phyloP scores from a whole-genome alignment of 192 early-diverging fungal species.

The Coemansia sp. region DNA sequence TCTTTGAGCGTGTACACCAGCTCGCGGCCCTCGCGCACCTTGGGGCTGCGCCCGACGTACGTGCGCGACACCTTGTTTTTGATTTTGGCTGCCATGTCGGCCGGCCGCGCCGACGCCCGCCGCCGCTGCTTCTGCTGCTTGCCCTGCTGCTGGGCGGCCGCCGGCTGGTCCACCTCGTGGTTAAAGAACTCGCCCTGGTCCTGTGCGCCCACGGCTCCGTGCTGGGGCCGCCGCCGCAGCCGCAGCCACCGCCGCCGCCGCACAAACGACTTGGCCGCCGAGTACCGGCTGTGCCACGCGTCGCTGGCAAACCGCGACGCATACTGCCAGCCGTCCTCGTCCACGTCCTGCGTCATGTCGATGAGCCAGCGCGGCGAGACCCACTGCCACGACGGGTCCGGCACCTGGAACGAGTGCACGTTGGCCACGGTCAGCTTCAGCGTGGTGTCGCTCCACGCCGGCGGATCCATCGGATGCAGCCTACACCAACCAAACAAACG shows the following conservation, averaged over 20 bases:
- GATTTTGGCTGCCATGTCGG: constrained; percentile 26
- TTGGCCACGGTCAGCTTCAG: constrained; percentile 47
- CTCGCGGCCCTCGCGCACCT: constrained; percentile 13
- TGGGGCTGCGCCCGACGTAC: constrained; percentile 25
- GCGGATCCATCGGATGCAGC: constrained; percentile 50
- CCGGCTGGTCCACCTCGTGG: not conserved
- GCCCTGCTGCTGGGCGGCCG: not conserved
- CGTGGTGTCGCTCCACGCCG: constrained; percentile 47
- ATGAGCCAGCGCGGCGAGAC: constrained; percentile 53
- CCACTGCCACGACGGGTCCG: constrained; percentile 53
- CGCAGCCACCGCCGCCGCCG: constrained; percentile 18
- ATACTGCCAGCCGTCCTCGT: constrained; percentile 56
- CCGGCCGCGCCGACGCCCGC: not conserved
- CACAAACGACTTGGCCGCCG: constrained; percentile 26
- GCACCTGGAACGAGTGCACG: constrained; percentile 53
- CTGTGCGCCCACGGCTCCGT: not conserved
- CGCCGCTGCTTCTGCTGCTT: not conserved
- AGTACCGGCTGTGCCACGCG: constrained; percentile 18
- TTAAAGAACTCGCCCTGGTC: not conserved
- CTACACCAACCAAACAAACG: constrained; percentile 6
- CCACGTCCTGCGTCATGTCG: constrained; percentile 52
- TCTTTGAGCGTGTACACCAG: constrained; percentile 42
- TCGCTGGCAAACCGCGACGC: constrained; percentile 23
- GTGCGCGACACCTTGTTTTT: constrained; percentile 27
- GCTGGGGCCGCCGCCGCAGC: not conserved